Evolutionary conservation across 2,329 filamentous ascomycete genomes (phyloP), one percentile per base, ranked within the genome.

Genomic region (Colletotrichum somersetense): DNA sequence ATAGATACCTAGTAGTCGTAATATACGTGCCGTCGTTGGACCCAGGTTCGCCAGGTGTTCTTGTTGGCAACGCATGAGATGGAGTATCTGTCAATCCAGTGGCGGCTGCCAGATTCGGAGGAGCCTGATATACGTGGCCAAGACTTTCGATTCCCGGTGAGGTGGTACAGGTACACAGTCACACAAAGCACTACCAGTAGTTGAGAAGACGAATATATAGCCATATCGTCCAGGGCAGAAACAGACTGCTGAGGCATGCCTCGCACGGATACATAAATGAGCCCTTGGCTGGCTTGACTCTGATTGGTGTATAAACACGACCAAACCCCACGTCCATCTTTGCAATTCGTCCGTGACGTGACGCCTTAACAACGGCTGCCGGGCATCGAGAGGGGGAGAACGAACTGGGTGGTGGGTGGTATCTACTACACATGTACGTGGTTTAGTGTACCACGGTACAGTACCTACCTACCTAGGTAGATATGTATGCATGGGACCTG

Each of bases 251-350:
- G 7, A 57, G 20, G 20, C 53, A 38, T 57, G 53, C 35, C 53
- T n/a, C 53, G 2, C 53, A 38, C 30, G 18, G 50, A 53, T 53
- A 40, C 35, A 1, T 11, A 16, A 16, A 38, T 16, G 2, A 16
- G 55, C 33, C n/a, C 23, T 30, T 20, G 1, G 50, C 6, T 8
- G 35, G 7, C 5, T 57, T 23, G 12, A 33, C 26, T 20, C 52
- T 57, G 48, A 62, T 62, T 62, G 59, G 59, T 38, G 33, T 11
- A 14, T 12, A 62, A 64, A 64, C 62, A 64, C 62, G 62, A 64
- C 62, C 33, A 64, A n/a, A 63, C 11, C 20, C 48, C 62, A 42
- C 46, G 30, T 30, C 30, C 14, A 8, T 14, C 18, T 35, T 20
- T 56, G n/a, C 18, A 50, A 53, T 16, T 23, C 48, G 33, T 57